phyloP scores from a whole-genome alignment of 2,329 filamentous ascomycete genomes.

The Dryadomyces sulphureus region DNA sequence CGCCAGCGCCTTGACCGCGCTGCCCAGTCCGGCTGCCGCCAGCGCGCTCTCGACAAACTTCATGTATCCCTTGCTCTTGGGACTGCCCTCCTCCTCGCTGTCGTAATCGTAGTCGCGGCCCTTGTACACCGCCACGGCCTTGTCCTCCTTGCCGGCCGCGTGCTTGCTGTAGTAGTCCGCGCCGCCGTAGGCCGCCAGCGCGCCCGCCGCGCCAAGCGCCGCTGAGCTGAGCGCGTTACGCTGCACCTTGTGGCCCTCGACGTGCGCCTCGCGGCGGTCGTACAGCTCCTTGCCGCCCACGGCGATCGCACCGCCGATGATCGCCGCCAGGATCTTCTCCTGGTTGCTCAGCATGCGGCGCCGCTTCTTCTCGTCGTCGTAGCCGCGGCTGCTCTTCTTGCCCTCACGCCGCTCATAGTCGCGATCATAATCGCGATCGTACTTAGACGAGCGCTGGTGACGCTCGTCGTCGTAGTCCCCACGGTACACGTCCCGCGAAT shows the following conservation, averaged over 20 bases:
- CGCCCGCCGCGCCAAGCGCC: conserved; percentile 48
- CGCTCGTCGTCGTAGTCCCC: conserved; percentile 37
- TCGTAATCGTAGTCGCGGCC: conserved; percentile 41
- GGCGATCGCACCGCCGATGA: conserved; percentile 48
- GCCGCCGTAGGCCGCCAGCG: conserved; percentile 48
- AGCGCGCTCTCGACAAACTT: conserved; percentile 50
- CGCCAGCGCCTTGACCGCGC: conserved; percentile 43
- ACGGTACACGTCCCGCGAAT: conserved; percentile 40
- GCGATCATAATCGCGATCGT: conserved; percentile 28
- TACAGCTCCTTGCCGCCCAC: conserved; percentile 52
- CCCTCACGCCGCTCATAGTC: conserved; percentile 32
- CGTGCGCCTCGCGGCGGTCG: conserved; percentile 44
- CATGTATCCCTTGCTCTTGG: conserved; percentile 45
- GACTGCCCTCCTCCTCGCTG: conserved; percentile 43
- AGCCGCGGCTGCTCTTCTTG: conserved; percentile 40
- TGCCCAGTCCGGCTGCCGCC: conserved; percentile 45
- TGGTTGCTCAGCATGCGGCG: conserved; percentile 43
- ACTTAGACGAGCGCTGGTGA: conserved; percentile 21
- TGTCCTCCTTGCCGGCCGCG: conserved; percentile 36
- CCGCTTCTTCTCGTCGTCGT: conserved; percentile 41
- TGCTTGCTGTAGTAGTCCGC: conserved; percentile 49
- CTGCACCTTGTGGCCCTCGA: conserved; percentile 31
- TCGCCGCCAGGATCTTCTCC: conserved; percentile 51
- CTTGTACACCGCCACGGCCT: conserved; percentile 36
- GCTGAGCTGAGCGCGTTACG: conserved; percentile 45